phyloP scores from a whole-genome alignment of 2,329 filamentous ascomycete species.

The Fusarium subglutinans region DNA sequence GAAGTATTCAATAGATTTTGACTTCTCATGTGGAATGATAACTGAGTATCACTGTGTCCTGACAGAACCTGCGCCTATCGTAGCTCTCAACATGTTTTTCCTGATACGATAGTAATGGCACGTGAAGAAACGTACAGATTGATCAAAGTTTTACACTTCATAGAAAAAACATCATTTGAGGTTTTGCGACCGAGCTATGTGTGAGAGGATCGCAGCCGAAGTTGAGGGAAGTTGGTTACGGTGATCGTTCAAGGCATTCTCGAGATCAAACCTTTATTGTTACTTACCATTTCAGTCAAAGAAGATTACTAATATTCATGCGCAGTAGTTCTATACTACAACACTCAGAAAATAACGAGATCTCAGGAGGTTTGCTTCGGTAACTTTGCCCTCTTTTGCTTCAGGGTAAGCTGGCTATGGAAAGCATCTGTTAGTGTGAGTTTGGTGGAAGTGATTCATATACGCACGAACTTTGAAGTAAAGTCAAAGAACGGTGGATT shows the following conservation, averaged over 20 bases:
- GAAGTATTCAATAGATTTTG: not conserved
- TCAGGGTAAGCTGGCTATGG: not conserved
- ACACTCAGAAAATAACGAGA: not conserved
- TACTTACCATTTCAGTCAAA: not conserved
- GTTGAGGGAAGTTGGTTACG: too few relatives aligned
- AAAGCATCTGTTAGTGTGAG: not conserved
- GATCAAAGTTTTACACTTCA: not conserved
- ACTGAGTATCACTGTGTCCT: not conserved
- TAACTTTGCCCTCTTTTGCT: not conserved
- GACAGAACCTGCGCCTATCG: not conserved
- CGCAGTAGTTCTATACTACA: not conserved
- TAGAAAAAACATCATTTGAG: too few relatives aligned
- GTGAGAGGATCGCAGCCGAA: not conserved
- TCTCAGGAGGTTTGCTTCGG: not conserved
- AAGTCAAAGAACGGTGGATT: not conserved
- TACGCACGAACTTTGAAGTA: not conserved
- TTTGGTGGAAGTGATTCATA: not conserved
- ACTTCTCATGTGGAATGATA: not conserved
- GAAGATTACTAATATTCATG: too few relatives aligned
- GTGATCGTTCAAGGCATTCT: not conserved
- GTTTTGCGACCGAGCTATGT: not conserved
- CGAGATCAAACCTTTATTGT: not conserved
- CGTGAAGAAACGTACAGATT: not conserved
- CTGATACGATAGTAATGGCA: too few relatives aligned
- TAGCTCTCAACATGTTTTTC: not conserved